Evolutionary conservation across 2,329 filamentous ascomycete genomes (phyloP).

Genomic region (Fusarium sp.): DNA sequence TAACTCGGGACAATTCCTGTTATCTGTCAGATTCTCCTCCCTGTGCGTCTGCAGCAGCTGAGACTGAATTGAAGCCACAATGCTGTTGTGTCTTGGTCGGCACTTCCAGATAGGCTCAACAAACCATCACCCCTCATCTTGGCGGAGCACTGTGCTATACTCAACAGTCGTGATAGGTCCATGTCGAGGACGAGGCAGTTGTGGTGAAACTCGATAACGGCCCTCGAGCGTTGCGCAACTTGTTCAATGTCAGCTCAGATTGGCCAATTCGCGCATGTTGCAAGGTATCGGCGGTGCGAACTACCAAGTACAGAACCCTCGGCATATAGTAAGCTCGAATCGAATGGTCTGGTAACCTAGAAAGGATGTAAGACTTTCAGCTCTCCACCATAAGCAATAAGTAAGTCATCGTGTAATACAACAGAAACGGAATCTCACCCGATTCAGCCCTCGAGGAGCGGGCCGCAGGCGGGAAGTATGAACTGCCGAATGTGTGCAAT

Average conservation of each 20-base stretch:
- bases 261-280: conserved; percentile 2
- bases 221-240: conserved; percentile 13
- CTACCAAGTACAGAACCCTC: conserved; percentile 4
- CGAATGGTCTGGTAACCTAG: conserved; percentile 1
- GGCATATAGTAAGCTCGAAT: conserved; percentile 16
- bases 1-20: background rate
- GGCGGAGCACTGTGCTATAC: conserved; percentile 26
- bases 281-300: background rate
- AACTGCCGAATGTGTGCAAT: conserved; percentile 26
- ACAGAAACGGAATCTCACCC: conserved; percentile 26
- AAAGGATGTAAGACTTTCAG: conserved; percentile 21
- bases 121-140: conserved; percentile 32
- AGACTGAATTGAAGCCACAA: conserved; percentile 35
- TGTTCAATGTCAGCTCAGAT: conserved; percentile 13
- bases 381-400: conserved; percentile 15
- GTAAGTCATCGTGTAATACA: conserved; percentile 17
- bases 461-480: conserved; percentile 31
- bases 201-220: conserved; percentile 35
- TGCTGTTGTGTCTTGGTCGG: conserved; percentile 35
- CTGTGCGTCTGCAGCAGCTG: background rate
- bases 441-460: conserved; percentile 21
- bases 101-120: conserved; percentile 28
- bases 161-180: conserved; percentile 32
- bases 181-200: conserved; percentile 16
- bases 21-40: conserved; percentile 10